Conservation (phyloP, 306 rosid species). For the Corylus americana region DNA sequence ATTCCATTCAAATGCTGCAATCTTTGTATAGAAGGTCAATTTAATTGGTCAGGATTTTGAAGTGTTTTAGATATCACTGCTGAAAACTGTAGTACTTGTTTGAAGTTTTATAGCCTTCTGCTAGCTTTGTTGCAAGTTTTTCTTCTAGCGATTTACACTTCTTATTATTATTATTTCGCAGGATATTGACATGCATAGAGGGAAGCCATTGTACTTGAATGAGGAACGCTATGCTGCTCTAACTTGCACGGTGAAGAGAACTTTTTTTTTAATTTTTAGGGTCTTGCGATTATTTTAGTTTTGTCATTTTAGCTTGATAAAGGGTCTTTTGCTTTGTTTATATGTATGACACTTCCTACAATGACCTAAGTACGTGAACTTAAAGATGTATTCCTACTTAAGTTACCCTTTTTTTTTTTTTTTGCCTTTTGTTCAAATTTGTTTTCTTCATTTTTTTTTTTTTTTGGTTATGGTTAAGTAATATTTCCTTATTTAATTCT, state of each 20-base stretch:
- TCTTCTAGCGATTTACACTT: not conserved
- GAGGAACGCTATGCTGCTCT: conserved; percentile 93
- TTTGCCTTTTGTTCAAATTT: not conserved
- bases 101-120: conserved; percentile 2
- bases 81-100: conserved; percentile 5
- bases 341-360: not conserved
- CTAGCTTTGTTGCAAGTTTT: not conserved
- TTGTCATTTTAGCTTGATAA: conserved; percentile 1
- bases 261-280: not conserved
- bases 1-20: not conserved
- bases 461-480: too few relatives aligned
- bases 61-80: conserved; percentile 5
- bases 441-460: not conserved
- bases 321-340: not conserved
- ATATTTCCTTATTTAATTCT: not conserved
- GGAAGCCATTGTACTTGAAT: conserved; percentile 86
- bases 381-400: not conserved
- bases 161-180: conserved; percentile 30
- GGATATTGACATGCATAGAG: conserved; percentile 82
- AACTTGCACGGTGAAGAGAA: conserved; percentile 67
- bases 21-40: conserved; percentile 14
- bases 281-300: conserved; percentile 9
- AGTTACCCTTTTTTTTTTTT: not conserved
- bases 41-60: not conserved
- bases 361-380: not conserved